Evolutionary conservation across 208 protist genomes (phyloP), one percentile per base, ranked within the genome.

Genomic region (Leishmania turanica): DNA sequence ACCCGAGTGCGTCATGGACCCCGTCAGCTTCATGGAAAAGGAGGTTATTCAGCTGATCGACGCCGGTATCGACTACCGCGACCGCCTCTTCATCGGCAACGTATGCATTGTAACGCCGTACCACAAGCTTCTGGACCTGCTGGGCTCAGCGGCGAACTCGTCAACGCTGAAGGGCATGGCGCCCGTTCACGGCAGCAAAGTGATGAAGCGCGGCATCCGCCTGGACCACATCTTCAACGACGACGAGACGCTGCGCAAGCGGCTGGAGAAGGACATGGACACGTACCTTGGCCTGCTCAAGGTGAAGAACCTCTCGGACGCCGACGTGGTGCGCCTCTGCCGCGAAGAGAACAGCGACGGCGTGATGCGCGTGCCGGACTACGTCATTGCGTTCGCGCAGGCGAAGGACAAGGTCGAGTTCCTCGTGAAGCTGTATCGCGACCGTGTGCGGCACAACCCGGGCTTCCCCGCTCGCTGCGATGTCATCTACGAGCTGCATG

Each of bases 151-250:
- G 40, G 83, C 86, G 21, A 98, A 98, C 87, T 88, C 93, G 49
- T 97, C 93, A 11, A 98, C 96, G 71, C 90, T 98, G 65, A 97
- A 97, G 89, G 96, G 96, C 58, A 98, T 98, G 92, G 88, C 94
- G 17, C 96, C 96, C 6, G 88, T 95, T 45, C 96, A 98, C 81
- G 91, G 94, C 56, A 96, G 93, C 74, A 98, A 98, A 85, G 96
- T 94, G 31, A 93, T 85, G 60, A 97, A 97, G 85, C 89, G 92
- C 21, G 96, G 94, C 37, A 96, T 97, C 77, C 96, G 96, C 11
- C 86, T 98, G 15, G 93, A 98, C 80, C 93, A 98, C 83, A 95
- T 98, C 77, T 98, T 94, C 88, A 98, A 98, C 85, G 95, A 97
- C 78, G 84, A 90, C 64, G 84, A 68, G 37, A 84, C 80, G 51